Evolutionary conservation across 345 rosid species (phyloP).

Genomic region (Corchorus olitorius): DNA sequence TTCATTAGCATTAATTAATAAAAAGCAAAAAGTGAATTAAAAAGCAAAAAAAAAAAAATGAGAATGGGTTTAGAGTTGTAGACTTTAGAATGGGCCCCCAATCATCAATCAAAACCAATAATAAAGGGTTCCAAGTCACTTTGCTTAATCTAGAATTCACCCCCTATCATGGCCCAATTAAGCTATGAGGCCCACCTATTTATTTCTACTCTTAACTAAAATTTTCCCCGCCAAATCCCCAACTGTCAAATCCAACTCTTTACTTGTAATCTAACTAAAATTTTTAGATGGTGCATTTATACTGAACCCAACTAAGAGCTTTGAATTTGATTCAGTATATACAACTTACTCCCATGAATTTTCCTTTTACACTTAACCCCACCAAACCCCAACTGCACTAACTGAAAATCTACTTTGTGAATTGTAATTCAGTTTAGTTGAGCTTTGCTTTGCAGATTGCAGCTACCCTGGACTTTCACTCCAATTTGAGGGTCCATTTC

Average conservation of each 20-base stretch:
- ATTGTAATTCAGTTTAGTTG: background rate
- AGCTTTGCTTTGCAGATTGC: background rate
- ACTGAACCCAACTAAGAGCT: background rate
- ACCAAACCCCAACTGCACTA: slow-evolving; percentile 2
- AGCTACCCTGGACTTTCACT: background rate
- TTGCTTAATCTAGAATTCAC: background rate
- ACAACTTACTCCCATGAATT: background rate
- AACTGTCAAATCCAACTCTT: background rate
- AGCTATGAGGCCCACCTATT: background rate
- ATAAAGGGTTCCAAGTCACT: background rate
- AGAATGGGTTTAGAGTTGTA: background rate
- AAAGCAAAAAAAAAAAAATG: too few species aligned
- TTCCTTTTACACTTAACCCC: background rate
- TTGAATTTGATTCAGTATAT: background rate
- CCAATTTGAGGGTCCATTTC: background rate
- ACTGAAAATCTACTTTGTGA: background rate
- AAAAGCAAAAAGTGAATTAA: too few species aligned
- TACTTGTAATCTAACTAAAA: too few species aligned
- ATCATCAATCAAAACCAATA: background rate
- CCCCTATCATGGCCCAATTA: background rate
- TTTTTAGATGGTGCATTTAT: too few species aligned
- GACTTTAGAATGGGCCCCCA: background rate
- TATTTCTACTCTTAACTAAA: background rate
- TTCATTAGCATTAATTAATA: too few species aligned
- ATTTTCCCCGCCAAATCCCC: background rate